Evolutionary conservation across 805 yeast species (phyloP).

Genomic region (Monosporozyma siamensis): DNA sequence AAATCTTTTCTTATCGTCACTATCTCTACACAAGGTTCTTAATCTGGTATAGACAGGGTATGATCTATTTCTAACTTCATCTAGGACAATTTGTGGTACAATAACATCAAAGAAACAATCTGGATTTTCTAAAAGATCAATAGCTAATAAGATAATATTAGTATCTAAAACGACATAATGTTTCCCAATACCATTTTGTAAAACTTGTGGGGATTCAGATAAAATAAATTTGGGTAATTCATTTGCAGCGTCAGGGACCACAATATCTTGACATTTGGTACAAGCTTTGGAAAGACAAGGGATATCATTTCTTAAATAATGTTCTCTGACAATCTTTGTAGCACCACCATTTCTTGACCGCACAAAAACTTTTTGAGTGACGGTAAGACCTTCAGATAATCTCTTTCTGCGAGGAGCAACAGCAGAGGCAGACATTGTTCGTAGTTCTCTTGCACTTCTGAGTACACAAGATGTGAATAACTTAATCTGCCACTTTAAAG

Average conservation of each 20-base stretch:
- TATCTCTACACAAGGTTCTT: slow-evolving; percentile 58
- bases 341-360: slow-evolving; percentile 87
- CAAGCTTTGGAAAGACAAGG: slow-evolving; percentile 81
- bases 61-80: slow-evolving; percentile 82
- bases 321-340: slow-evolving; percentile 81
- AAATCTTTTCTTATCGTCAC: slow-evolving; percentile 58
- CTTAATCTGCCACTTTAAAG: too few species aligned
- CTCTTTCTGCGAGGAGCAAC: slow-evolving; percentile 32
- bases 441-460: background rate
- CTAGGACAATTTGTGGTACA: slow-evolving; percentile 89
- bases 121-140: slow-evolving; percentile 75
- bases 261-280: slow-evolving; percentile 43
- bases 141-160: slow-evolving; percentile 77
- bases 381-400: slow-evolving; percentile 46
- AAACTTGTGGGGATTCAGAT: slow-evolving; percentile 46
- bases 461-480: too few species aligned
- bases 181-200: slow-evolving; percentile 41
- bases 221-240: slow-evolving; percentile 57
- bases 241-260: slow-evolving; percentile 56
- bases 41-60: slow-evolving; percentile 81
- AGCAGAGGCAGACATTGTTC: slow-evolving; percentile 6
- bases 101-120: slow-evolving; percentile 80
- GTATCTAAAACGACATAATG: slow-evolving; percentile 86
- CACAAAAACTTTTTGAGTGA: slow-evolving; percentile 83
- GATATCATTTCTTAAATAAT: slow-evolving; percentile 82